These are phyloP conservation scores for Otatea glauca DNA, from an alignment of 176 grass and related monocot genomes.

Conservation along the genomic window DNA sequence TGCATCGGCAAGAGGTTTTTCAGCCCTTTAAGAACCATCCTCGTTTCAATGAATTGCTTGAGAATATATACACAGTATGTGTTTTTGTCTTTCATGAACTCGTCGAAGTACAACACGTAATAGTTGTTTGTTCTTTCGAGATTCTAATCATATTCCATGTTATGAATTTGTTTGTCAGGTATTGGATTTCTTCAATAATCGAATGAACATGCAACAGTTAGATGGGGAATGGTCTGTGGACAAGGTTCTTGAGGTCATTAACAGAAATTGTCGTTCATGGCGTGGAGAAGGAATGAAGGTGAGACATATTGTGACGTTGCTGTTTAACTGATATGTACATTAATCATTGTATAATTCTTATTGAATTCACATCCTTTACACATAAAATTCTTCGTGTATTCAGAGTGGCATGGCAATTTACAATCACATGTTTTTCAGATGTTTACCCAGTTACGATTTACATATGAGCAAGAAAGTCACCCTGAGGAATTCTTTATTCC, in stretches of 20 bases:
- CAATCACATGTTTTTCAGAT: constrained; percentile 67
- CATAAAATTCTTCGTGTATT: constrained; percentile 33
- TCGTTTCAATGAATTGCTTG: constrained; percentile 95
- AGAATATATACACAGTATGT: constrained; percentile 98
- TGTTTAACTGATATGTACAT: neutral
- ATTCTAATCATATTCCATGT: constrained; percentile 36
- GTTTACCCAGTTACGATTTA: constrained; percentile 96
- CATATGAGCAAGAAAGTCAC: constrained; percentile 99
- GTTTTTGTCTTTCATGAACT: constrained; percentile 1
- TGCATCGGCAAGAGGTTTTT: constrained; percentile 98
- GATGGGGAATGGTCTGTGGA: constrained; percentile 96
- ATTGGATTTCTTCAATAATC: constrained; percentile 97
- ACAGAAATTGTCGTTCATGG: constrained; percentile 90
- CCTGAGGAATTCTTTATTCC: constrained; percentile 99
- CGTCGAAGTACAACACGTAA: constrained; percentile 19
- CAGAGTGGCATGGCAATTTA: constrained; percentile 40
- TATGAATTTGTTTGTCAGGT: constrained; percentile 55
- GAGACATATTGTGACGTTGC: constrained; percentile 22
- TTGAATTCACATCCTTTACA: neutral
- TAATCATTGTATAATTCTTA: constrained; percentile 19
- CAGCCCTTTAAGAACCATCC: constrained; percentile 97
- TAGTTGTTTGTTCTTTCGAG: constrained; percentile 26
- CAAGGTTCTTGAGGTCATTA: constrained; percentile 96
- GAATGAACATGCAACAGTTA: constrained; percentile 93
- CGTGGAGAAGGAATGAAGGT: constrained; percentile 98